Evolutionary conservation across 2,329 filamentous ascomycete genomes (phyloP).

Genomic region (Colletotrichum sublineola): DNA sequence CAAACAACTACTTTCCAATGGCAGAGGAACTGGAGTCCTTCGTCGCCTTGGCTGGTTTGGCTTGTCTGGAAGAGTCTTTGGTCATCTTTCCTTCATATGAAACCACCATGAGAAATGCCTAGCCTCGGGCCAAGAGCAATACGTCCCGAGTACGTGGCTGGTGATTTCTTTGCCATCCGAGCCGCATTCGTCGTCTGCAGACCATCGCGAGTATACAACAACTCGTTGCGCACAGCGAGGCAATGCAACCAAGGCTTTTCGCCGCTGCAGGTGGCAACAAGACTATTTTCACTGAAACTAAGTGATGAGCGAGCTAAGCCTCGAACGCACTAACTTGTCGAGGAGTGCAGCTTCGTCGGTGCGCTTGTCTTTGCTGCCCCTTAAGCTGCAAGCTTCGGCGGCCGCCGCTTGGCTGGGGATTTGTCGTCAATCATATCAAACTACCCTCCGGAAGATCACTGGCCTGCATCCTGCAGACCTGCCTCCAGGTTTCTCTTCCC

Average conservation of each 20-base stretch:
- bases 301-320: constrained; percentile 13
- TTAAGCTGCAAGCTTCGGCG: constrained; percentile 35
- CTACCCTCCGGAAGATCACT: neutral
- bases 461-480: neutral
- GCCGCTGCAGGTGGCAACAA: constrained; percentile 7
- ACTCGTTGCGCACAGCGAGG: constrained; percentile 15
- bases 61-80: constrained; percentile 3
- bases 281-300: constrained; percentile 16
- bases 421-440: neutral
- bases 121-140: constrained; percentile 17
- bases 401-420: constrained; percentile 8
- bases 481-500: neutral
- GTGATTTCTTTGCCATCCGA: constrained; percentile 24
- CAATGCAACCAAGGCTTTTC: neutral
- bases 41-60: constrained; percentile 22
- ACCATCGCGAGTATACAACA: constrained; percentile 18
- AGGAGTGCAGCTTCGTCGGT: constrained; percentile 40
- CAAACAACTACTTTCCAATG: neutral
- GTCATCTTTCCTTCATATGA: neutral
- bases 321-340: constrained; percentile 42
- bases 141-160: constrained; percentile 2
- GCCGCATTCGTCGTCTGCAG: constrained; percentile 10
- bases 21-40: neutral
- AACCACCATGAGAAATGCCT: neutral
- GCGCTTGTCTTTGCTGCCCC: constrained; percentile 43